These are phyloP conservation scores for Mesembryanthemum crystallinum DNA, from an alignment of 148 eudicot genomes.

Conservation along the genomic window DNA sequence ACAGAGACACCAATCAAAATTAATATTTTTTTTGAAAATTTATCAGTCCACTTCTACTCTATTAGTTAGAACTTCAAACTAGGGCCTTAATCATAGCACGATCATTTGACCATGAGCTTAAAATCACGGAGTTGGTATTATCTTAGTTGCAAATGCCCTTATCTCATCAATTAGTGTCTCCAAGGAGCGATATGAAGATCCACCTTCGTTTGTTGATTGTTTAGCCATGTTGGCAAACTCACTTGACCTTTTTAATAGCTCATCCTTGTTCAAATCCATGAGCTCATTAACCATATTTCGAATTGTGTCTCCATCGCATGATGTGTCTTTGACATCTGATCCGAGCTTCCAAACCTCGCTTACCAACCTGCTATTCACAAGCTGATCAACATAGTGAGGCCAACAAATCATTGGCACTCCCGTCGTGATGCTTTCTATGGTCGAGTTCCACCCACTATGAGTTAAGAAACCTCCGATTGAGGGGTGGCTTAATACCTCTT, in stretches of 20 bases:
- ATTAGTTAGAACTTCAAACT: too few species aligned
- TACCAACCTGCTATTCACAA: constrained; percentile 20
- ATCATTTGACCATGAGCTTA: too few species aligned
- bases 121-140: too few species aligned
- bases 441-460: constrained; percentile 31
- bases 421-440: background rate
- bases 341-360: constrained; percentile 28
- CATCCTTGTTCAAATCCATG: constrained; percentile 22
- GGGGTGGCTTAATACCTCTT: constrained; percentile 21
- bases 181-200: constrained; percentile 17
- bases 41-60: too few species aligned
- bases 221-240: constrained; percentile 11
- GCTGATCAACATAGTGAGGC: constrained; percentile 31
- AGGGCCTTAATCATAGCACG: too few species aligned
- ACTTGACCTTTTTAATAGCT: background rate
- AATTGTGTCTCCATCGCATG: constrained; percentile 17
- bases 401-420: constrained; percentile 32
- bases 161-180: constrained; percentile 16
- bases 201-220: constrained; percentile 19
- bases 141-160: too few species aligned
- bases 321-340: constrained; percentile 20
- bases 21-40: too few species aligned
- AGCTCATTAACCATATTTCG: constrained; percentile 17
- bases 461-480: constrained; percentile 27
- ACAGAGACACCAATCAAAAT: too few species aligned